Percentiles rank a stretch among this genome's conserved stretches.
phyloP scores from a whole-genome alignment of 73 alveolate genomes.

The Stentor coeruleus region DNA sequence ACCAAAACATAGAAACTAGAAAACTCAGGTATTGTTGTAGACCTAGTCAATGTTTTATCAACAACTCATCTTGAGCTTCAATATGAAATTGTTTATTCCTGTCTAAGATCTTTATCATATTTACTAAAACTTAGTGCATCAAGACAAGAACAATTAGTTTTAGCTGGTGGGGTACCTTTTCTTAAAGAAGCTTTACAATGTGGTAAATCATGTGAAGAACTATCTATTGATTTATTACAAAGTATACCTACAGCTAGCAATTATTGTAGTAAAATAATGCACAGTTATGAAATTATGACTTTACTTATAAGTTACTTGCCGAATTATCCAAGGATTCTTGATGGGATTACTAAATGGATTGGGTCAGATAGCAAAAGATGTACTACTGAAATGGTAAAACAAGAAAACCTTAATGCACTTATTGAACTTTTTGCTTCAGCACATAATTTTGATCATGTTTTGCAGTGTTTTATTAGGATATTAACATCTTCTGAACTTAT shows the following conservation, averaged over 20 bases:
- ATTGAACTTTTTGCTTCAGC: neutral
- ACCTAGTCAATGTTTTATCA: neutral
- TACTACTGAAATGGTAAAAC: neutral
- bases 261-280: constrained; percentile 4
- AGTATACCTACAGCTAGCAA: neutral
- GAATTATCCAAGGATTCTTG: neutral
- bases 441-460: constrained; percentile 5
- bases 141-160: constrained; percentile 15
- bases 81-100: neutral
- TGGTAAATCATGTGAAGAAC: neutral
- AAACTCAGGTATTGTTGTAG: constrained; percentile 20
- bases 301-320: neutral
- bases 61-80: neutral
- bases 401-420: neutral
- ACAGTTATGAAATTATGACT: neutral
- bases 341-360: constrained; percentile 4
- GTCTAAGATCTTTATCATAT: neutral
- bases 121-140: neutral
- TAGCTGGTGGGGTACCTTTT: neutral
- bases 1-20: neutral
- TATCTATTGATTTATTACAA: neutral
- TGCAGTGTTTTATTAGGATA: constrained; percentile 6
- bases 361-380: neutral
- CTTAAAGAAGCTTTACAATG: neutral
- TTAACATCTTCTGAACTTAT: neutral